Evolutionary conservation across 805 yeast species (phyloP), one percentile per base, ranked within the genome.

Genomic region (Teunomyces funiuensis): DNA sequence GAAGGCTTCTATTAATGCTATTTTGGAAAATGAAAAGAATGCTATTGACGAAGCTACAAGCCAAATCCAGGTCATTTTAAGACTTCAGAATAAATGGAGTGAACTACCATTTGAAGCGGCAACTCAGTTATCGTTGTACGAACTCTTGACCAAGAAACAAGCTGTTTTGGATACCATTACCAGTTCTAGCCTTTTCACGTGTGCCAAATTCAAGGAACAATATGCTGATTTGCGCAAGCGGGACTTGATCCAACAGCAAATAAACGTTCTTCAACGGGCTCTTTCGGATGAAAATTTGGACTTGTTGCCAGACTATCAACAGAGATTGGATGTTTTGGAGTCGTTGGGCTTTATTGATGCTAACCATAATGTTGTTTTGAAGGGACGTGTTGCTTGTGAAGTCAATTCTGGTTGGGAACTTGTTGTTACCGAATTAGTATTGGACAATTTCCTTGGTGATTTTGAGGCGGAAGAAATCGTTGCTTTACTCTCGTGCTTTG

Each of bases 381-480:
- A 90, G 65, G 98, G 98, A 25, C 73, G 97, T 46, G 95, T 88
- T 36, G 96, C 95, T 0, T 93, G 96, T 67, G 99, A 93, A 54
- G 76, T 88, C 43, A 87, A 86, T 58, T 77, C 88, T 18, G 98
- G 98, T 0, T 88, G 90, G 79, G 99, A 93, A 62, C 71, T 90
- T 42, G 83, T 85, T 2, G 60, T 93, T 8, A 91, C 99, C 0
- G 99, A 93, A 61, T 72, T 93, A 41, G 79, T 93, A 13, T 72
- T 93, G 52, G 96, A 91, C 55, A 93, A 93, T 63, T 89, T 91
- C 69, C 68, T 93, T 47, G 96, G 91, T 22, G 95, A 88, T 43
- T 90, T 86, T 58, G 95, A 90, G 48, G 89, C 97, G 0, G 97
- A 89, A 56, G 99, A 93, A 62, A 89, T 93, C 47, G 97, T 90